A percentile compares a stretch with the other conserved stretches of the same genome.
phyloP scores from a whole-genome alignment of 129 eudicot species.

The Chrysanthemum lavandulifolium region DNA sequence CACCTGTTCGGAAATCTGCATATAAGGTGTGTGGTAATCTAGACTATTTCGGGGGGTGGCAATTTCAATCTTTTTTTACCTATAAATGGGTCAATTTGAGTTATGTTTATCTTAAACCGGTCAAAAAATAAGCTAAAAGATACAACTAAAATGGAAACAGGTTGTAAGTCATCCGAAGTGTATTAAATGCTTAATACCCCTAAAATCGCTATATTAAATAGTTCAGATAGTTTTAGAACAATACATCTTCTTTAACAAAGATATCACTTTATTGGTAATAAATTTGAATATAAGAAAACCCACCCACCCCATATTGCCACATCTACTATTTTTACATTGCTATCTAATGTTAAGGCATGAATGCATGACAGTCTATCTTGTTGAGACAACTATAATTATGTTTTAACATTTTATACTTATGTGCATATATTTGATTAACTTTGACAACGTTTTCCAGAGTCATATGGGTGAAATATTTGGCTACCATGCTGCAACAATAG shows the following conservation, averaged over 20 bases:
- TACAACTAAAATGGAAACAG: not conserved
- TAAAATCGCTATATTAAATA: not conserved
- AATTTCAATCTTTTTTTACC: slow-evolving; percentile 10
- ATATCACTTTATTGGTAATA: not conserved
- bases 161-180: not conserved
- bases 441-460: slow-evolving; percentile 45
- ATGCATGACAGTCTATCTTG: slow-evolving; percentile 7
- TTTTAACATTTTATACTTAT: not conserved
- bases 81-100: not conserved
- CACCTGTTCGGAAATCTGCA: slow-evolving; percentile 43
- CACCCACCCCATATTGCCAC: not conserved
- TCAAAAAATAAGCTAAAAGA: slow-evolving; percentile 3
- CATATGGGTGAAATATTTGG: slow-evolving; percentile 96
- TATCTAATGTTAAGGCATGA: not conserved
- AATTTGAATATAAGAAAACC: not conserved
- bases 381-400: not conserved
- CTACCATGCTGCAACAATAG: slow-evolving; percentile 81
- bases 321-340: not conserved
- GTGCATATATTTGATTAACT: slow-evolving; percentile 12
- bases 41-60: not conserved
- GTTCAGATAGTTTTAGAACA: not conserved
- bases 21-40: slow-evolving; percentile 51
- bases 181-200: not conserved
- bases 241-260: not conserved
- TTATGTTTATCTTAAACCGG: not conserved